A percentile compares a stretch with the other conserved stretches of the same genome.
Evolutionary conservation across 2,329 filamentous ascomycete species (phyloP).

Genomic region (Stylonectria norvegica): DNA sequence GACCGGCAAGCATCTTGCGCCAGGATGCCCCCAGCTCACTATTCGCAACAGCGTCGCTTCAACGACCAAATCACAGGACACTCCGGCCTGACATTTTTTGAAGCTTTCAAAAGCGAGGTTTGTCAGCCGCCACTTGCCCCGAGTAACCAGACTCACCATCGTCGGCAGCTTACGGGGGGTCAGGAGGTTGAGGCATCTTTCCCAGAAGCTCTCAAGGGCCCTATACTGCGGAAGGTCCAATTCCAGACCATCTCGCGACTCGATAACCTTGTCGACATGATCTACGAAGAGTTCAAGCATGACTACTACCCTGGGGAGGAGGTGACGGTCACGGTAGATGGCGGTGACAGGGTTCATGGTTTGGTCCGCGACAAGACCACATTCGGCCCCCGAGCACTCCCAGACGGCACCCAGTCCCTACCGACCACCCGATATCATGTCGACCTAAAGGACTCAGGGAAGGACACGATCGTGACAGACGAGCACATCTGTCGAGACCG

Average conservation of each 20-base stretch:
- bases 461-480: constrained; percentile 77
- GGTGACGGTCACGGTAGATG: constrained; percentile 68
- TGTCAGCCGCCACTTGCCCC: constrained; percentile 29
- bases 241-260: constrained; percentile 87
- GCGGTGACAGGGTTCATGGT: constrained; percentile 68
- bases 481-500: constrained; percentile 81
- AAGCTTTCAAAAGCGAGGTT: constrained; percentile 89
- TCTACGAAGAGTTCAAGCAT: constrained; percentile 76
- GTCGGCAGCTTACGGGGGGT: constrained; percentile 66
- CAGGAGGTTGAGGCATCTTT: constrained; percentile 89
- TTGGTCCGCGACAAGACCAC: constrained; percentile 81
- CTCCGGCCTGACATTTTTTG: constrained; percentile 86
- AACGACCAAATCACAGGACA: constrained; percentile 96
- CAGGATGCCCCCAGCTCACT: constrained; percentile 15
- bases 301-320: constrained; percentile 90
- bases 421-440: constrained; percentile 80
- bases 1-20: constrained; percentile 3
- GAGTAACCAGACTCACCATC: constrained; percentile 11
- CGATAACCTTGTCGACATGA: constrained; percentile 69
- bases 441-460: constrained; percentile 63
- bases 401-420: constrained; percentile 66
- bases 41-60: constrained; percentile 65
- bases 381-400: constrained; percentile 57
- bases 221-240: constrained; percentile 85
- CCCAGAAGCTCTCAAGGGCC: constrained; percentile 85